Percentiles rank a stretch among this genome's conserved stretches.
These are phyloP conservation scores for Rosa multiflora DNA, from an alignment of 306 rosid genomes.

Conservation along the genomic window DNA sequence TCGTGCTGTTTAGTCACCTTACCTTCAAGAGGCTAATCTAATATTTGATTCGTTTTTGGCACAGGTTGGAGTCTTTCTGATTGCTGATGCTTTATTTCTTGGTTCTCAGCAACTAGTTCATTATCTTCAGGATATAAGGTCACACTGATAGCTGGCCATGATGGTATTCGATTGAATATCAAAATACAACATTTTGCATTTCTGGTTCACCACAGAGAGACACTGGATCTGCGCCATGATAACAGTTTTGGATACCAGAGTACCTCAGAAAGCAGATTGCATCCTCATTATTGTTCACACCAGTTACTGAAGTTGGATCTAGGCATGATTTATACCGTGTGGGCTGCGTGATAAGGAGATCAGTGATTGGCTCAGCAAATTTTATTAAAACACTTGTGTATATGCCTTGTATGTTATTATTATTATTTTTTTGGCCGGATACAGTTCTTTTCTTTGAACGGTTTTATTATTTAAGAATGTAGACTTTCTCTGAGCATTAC, in stretches of 20 bases:
- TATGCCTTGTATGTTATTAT: conserved; percentile 17
- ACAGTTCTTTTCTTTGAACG: no score
- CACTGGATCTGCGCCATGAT: conserved; percentile 19
- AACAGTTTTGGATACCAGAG: conserved; percentile 30
- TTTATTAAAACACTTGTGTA: conserved; percentile 2
- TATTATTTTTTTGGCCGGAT: neutral
- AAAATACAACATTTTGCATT: conserved; percentile 17
- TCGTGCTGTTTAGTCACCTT: neutral
- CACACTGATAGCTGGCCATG: conserved; percentile 39
- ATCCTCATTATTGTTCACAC: neutral
- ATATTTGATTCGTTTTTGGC: conserved; percentile 25
- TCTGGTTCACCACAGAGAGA: conserved; percentile 26
- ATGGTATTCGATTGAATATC: conserved; percentile 8
- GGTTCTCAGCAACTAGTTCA: conserved; percentile 71
- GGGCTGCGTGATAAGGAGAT: conserved; percentile 5
- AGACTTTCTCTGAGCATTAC: neutral
- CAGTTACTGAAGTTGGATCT: neutral
- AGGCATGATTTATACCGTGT: conserved; percentile 18
- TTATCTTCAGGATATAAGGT: conserved; percentile 73
- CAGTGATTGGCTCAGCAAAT: conserved; percentile 10
- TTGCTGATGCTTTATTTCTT: conserved; percentile 65
- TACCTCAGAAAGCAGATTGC: conserved; percentile 11
- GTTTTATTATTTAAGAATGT: conserved; percentile 17
- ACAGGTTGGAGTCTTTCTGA: conserved; percentile 67
- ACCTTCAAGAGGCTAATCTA: conserved; percentile 5